Evolutionary conservation across 75 land plant species (phyloP).

Genomic region (Pseudotsuga menziesii): DNA sequence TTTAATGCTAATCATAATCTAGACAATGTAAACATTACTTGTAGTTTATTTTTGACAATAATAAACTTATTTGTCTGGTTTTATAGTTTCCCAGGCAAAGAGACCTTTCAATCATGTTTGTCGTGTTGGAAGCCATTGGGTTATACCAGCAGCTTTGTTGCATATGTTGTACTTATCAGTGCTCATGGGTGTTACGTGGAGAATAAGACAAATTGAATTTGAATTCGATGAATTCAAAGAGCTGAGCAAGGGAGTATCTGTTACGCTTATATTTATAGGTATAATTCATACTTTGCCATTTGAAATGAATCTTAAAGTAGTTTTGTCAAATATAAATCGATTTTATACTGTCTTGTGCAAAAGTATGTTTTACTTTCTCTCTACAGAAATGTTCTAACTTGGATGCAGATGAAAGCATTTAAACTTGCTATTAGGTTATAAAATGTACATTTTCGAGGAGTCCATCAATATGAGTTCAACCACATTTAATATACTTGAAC

Average conservation of each 20-base stretch:
- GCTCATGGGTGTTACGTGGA: slow-evolving; percentile 28
- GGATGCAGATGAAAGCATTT: background rate
- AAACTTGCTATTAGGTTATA: background rate
- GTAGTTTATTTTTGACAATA: background rate
- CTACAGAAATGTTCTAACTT: background rate
- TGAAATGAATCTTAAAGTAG: background rate
- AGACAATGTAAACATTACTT: background rate
- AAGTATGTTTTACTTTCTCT: background rate
- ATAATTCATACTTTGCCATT: slow-evolving; percentile 5
- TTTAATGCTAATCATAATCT: background rate
- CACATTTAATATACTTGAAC: background rate
- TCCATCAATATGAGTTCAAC: background rate
- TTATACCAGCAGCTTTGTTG: slow-evolving; percentile 27
- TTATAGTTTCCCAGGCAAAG: slow-evolving; percentile 34
- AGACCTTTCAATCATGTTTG: slow-evolving; percentile 29
- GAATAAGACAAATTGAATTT: slow-evolving; percentile 45
- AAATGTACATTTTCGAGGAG: background rate
- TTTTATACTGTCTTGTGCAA: background rate
- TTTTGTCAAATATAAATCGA: background rate
- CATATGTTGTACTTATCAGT: slow-evolving; percentile 28
- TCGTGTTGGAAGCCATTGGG: slow-evolving; percentile 31
- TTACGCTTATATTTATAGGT: slow-evolving; percentile 40
- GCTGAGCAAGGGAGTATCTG: slow-evolving; percentile 36
- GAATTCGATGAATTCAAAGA: slow-evolving; percentile 60
- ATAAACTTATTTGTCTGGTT: background rate